These are phyloP conservation scores for Mallotus japonicus DNA, from an alignment of 441 rosid genomes.

Conservation along the genomic window DNA sequence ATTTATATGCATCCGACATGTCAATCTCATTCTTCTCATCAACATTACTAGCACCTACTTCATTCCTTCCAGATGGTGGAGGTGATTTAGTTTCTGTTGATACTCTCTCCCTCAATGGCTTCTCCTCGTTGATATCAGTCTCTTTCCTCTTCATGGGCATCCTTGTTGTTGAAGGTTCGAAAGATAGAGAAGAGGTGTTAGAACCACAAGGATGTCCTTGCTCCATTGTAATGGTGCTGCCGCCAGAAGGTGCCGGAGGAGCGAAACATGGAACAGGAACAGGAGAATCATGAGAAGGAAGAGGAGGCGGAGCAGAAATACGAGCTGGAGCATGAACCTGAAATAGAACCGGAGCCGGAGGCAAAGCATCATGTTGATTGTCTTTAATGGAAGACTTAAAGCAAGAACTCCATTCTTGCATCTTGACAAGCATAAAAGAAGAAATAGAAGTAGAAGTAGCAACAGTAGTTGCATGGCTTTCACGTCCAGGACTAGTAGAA, in stretches of 20 bases:
- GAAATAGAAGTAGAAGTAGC: conserved; percentile 25
- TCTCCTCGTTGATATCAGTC: conserved; percentile 23
- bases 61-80: not conserved
- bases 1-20: conserved; percentile 8
- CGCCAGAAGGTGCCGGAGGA: not conserved
- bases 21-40: conserved; percentile 10
- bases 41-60: not conserved
- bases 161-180: not conserved
- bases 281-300: not conserved
- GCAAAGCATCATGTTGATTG: not conserved
- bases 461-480: conserved; percentile 26
- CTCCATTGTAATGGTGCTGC: not conserved
- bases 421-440: conserved; percentile 26
- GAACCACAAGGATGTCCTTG: not conserved
- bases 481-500: conserved; percentile 36
- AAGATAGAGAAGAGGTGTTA: not conserved
- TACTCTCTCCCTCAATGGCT: conserved; percentile 57
- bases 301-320: not conserved
- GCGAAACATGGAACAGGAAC: not conserved
- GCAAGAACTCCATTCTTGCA: conserved; percentile 41
- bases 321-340: not conserved
- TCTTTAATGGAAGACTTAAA: conserved; percentile 7
- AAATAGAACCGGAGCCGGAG: not conserved
- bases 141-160: conserved; percentile 1
- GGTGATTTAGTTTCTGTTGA: conserved; percentile 8